Conservation (phyloP, 1,284 basidiomycete species). For the Trichosporon coremiiforme region DNA sequence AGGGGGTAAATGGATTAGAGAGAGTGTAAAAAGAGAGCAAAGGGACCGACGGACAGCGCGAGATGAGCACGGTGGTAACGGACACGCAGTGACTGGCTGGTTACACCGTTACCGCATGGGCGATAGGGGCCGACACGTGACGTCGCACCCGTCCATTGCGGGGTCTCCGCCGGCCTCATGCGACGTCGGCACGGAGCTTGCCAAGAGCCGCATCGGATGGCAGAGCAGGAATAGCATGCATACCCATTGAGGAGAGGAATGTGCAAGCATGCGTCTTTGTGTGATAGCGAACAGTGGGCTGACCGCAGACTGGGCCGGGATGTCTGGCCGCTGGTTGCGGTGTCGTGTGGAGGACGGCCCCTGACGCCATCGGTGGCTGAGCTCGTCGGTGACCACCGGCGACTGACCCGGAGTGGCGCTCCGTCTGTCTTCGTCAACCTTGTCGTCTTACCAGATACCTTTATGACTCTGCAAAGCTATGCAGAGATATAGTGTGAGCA, state of each 20-base stretch:
- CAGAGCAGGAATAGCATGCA: background rate
- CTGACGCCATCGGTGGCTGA: background rate
- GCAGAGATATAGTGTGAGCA: no score
- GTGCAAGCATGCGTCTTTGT: background rate
- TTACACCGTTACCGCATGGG: constrained; percentile 14
- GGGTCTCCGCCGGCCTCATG: constrained; percentile 16
- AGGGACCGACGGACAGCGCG: background rate
- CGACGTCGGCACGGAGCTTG: constrained; percentile 12
- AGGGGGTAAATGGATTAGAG: constrained; percentile 17
- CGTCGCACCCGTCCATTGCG: background rate
- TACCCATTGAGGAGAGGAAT: background rate
- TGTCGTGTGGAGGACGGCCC: background rate
- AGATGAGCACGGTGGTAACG: background rate
- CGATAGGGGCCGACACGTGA: background rate
- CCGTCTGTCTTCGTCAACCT: no score
- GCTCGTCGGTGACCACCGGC: background rate
- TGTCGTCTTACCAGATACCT: no score
- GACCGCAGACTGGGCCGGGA: background rate
- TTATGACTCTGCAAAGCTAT: no score
- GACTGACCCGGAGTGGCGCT: no score
- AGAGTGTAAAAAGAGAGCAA: background rate
- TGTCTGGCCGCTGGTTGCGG: background rate
- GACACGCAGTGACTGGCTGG: constrained; percentile 11
- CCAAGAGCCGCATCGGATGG: background rate
- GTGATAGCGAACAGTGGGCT: background rate